Base-by-base conservation (phyloP, 805 yeast species). In the Spathaspora passalidarum region DNA sequence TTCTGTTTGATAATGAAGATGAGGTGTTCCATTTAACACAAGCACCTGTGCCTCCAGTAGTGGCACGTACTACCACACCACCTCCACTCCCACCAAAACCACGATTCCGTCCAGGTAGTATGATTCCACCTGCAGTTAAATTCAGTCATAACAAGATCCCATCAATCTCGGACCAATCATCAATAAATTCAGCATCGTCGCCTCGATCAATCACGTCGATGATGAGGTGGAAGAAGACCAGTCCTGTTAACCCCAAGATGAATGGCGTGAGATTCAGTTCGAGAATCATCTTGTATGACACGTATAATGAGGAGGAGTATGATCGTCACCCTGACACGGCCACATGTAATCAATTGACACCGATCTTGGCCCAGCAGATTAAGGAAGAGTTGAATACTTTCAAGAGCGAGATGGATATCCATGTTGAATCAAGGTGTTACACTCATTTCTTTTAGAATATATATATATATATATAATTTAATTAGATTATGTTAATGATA, bases 241-340 rank as follows among this genome's bases (percentile, higher is more conserved):
- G 49, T 62, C 19, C 59, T 64, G 1, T 32, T 14, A 25, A 32
- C 32, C 11, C 32, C 42, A 5, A n/a, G n/a, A n/a, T n/a, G n/a
- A n/a, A n/a, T n/a, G 62, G 65, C 13, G 88, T 84, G 9, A 62
- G 80, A 41, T 92, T 92, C 65, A 86, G 96, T 4, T 83, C 95
- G 1, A 75, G 89, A 54, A 88, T 94, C 46, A 78, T 88, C 6
- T 76, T 94, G 37, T 92, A 83, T 64, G 95, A 89, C 49, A 92
- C 97, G 0, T 89, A 86, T 63, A 78, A 84, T 48, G 82, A 83
- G 32, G 82, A 79, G 16, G 97, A 87, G 53, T 92, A 92, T 63
- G 97, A 92, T 63, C 81, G 99, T 56, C 89, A 84, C 52, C 97
- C 97, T 0, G 97, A 90, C 51, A 73, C 83, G 22, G 96, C 96